Evolutionary conservation across 176 grass and related monocot genomes (phyloP), one percentile per base, ranked within the genome.

Genomic region (Triticum urartu): DNA sequence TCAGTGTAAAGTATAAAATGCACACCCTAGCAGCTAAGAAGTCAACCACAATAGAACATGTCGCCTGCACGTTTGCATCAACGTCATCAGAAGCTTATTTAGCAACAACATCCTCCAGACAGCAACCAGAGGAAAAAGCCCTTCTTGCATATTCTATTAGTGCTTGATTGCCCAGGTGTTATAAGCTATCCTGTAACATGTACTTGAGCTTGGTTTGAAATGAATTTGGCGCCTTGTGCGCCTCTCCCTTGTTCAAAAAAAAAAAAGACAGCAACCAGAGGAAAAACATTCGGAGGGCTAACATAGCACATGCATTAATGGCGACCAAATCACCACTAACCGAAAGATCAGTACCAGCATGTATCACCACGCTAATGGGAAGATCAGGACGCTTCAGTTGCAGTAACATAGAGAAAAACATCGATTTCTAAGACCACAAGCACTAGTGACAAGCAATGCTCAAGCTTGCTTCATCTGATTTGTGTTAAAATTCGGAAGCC

Each of bases 401-500:
- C 7, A 52, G 40, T 30, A 17, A 47, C n/a, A 72, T 7, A 78
- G 6, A 71, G 5, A 79, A 26, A 71, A 79, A 47, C 67, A 79
- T 79, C 50, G 67, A 59, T 68, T 21, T 28, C 56, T 13, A 34
- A 45, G 64, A 22, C 6, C 32, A 69, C 64, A 25, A 84, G 75
- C 3, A 69, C 47, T 38, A 84, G 72, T 20, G 68, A 54, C 59
- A 70, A 48, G 68, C 69, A 66, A 75, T 54, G 61, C 45, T 45
- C 36, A 85, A 64, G 72, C 15, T 79, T 79, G 68, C 81, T 56
- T 47, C 47, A 72, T 40, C 64, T 85, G 33, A 63, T 76, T 30
- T 71, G 68, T 75, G 74, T 75, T 26, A 79, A 42, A 81, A 76
- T 52, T 42, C 73, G 60, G 26, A 74, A 85, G 86, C 75, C 77